Percentiles rank a stretch among this genome's conserved stretches.
These are phyloP conservation scores for Globisporangium camurandrum DNA, from an alignment of 352 stramenopile genomes.

Conservation along the genomic window DNA sequence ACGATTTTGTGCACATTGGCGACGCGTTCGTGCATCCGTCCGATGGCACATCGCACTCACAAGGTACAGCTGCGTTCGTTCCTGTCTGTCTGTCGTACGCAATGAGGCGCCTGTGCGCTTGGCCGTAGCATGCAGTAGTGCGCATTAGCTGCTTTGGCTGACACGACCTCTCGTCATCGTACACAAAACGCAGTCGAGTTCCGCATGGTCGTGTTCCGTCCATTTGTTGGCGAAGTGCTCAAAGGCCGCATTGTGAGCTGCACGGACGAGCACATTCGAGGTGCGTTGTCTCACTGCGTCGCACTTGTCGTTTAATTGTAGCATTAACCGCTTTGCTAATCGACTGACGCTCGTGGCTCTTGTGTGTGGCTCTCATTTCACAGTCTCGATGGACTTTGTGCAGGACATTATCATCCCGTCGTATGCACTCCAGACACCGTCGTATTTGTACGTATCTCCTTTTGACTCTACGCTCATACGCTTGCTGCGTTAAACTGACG, in stretches of 20 bases:
- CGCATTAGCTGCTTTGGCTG: not conserved
- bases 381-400: conserved; percentile 87
- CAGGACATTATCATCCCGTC: conserved; percentile 87
- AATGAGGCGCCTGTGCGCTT: not conserved
- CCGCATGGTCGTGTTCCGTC: conserved; percentile 85
- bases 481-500: not conserved
- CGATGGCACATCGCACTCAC: conserved; percentile 82
- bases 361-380: not conserved
- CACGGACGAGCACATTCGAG: conserved; percentile 84
- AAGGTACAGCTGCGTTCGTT: conserved; percentile 23
- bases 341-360: not conserved
- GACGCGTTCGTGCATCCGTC: conserved; percentile 80
- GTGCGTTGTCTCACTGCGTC: conserved; percentile 11
- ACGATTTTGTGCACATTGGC: conserved; percentile 86
- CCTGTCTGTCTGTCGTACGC: not conserved
- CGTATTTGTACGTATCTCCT: conserved; percentile 64
- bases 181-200: conserved; percentile 56
- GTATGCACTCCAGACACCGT: conserved; percentile 83
- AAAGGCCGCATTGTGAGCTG: conserved; percentile 86
- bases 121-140: not conserved
- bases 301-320: not conserved
- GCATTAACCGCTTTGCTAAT: not conserved
- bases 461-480: not conserved
- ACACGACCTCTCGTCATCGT: not conserved
- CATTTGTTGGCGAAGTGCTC: conserved; percentile 83